Evolutionary conservation across 1,284 basidiomycete genomes (phyloP).

Genomic region (Malassezia furfur): DNA sequence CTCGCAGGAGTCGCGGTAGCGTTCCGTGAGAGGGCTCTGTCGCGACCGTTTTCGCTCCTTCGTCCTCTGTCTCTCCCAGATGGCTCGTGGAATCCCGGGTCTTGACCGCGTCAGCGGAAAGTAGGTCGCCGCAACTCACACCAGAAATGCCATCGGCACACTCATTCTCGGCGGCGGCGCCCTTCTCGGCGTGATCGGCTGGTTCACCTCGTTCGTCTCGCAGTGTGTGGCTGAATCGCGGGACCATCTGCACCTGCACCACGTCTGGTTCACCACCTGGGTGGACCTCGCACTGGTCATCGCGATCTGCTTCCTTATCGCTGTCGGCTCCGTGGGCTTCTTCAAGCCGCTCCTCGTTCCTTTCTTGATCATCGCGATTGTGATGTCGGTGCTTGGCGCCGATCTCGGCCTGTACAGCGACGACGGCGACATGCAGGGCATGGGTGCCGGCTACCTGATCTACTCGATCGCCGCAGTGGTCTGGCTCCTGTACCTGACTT

Average conservation of each 20-base stretch:
- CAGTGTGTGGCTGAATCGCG: slow-evolving; percentile 49
- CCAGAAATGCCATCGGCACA: neutral
- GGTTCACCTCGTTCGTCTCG: slow-evolving; percentile 84
- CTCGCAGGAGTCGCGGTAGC: no score
- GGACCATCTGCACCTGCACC: slow-evolving; percentile 52
- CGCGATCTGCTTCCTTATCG: neutral
- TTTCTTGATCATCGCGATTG: slow-evolving; percentile 67
- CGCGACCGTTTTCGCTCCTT: neutral
- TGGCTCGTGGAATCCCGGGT: slow-evolving; percentile 5
- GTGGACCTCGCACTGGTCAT: slow-evolving; percentile 11
- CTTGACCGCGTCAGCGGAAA: neutral
- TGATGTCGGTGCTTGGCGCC: slow-evolving; percentile 69
- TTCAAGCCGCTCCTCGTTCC: slow-evolving; percentile 39
- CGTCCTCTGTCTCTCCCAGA: neutral
- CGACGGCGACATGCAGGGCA: slow-evolving; percentile 52
- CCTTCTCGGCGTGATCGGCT: slow-evolving; percentile 69
- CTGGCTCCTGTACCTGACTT: slow-evolving; percentile 90
- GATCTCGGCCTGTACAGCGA: slow-evolving; percentile 51
- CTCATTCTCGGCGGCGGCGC: slow-evolving; percentile 3
- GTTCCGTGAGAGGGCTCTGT: no score
- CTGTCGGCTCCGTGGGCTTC: neutral
- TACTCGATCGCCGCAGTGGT: slow-evolving; percentile 73
- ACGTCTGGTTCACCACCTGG: slow-evolving; percentile 76
- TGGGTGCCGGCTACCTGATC: slow-evolving; percentile 87
- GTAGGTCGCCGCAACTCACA: neutral